Evolutionary conservation across 495 filamentous ascomycete genomes (phyloP).

Genomic region (Neurospora pannonica): DNA sequence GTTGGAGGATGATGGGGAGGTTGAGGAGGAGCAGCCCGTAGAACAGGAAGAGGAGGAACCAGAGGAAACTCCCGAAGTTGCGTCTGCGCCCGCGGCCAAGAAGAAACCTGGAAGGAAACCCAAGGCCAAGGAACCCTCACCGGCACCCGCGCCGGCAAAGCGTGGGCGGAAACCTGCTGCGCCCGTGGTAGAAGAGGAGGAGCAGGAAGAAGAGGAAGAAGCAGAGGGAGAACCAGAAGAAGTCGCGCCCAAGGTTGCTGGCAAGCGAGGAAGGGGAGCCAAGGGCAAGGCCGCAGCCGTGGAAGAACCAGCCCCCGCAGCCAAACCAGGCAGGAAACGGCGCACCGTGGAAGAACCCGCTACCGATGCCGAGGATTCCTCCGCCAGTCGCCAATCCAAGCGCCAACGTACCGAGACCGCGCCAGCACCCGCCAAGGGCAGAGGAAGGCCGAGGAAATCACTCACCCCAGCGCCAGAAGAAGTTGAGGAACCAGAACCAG

Average conservation of each 20-base stretch:
- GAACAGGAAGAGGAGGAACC: conserved; percentile 11
- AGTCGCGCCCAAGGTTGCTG: not conserved
- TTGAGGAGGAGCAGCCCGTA: conserved; percentile 6
- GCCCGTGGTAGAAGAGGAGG: conserved; percentile 13
- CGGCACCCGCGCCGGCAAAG: not conserved
- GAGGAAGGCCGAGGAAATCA: not conserved
- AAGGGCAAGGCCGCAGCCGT: not conserved
- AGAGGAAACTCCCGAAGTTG: conserved; percentile 3
- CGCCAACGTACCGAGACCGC: not conserved
- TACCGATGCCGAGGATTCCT: not conserved
- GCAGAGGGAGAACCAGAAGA: conserved; percentile 7
- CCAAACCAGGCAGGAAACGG: not conserved
- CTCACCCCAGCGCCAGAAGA: not conserved
- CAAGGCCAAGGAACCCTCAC: not conserved
- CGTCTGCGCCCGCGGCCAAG: not conserved
- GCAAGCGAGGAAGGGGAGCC: not conserved
- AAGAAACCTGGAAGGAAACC: not conserved
- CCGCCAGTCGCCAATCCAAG: not conserved
- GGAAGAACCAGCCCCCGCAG: not conserved
- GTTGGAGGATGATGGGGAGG: conserved; percentile 16
- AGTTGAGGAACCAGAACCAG: not conserved
- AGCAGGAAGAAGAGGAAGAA: conserved; percentile 9
- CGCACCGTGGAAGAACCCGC: not conserved
- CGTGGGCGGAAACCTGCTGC: not conserved
- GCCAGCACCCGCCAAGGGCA: not conserved